Percentiles rank a stretch among this genome's conserved stretches.
Evolutionary conservation across 2,329 filamentous ascomycete species (phyloP).

Genomic region (Raffaelea arxii): DNA sequence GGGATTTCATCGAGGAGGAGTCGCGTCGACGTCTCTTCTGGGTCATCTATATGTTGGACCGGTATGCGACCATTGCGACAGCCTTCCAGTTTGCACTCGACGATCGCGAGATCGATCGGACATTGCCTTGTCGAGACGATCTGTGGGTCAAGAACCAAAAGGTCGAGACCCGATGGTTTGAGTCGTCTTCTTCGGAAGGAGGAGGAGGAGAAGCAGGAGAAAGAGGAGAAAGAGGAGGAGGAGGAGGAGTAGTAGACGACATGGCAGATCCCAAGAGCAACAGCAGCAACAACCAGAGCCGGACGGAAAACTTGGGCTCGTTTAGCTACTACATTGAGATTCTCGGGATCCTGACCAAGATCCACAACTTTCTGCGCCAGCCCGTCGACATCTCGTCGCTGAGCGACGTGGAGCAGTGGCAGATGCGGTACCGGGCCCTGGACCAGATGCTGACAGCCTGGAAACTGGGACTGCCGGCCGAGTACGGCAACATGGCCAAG

Average conservation of each 20-base stretch:
- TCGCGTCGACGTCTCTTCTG: slow-evolving; percentile 77
- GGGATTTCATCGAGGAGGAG: slow-evolving; percentile 84
- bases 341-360: slow-evolving; percentile 73
- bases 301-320: slow-evolving; percentile 72
- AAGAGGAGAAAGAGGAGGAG: slow-evolving; percentile 3
- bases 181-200: slow-evolving; percentile 24
- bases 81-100: slow-evolving; percentile 87
- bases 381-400: slow-evolving; percentile 81
- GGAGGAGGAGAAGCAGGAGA: slow-evolving; percentile 1
- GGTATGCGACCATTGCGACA: slow-evolving; percentile 83
- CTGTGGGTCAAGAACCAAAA: slow-evolving; percentile 74
- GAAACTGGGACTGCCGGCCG: slow-evolving; percentile 73
- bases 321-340: slow-evolving; percentile 91
- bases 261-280: background rate
- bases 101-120: slow-evolving; percentile 82
- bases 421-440: slow-evolving; percentile 74
- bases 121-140: slow-evolving; percentile 78
- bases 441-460: slow-evolving; percentile 71
- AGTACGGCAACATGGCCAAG: slow-evolving; percentile 77
- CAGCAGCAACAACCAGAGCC: slow-evolving; percentile 22
- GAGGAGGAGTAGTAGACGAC: too few species aligned
- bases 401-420: slow-evolving; percentile 82
- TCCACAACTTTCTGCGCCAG: slow-evolving; percentile 80
- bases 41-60: slow-evolving; percentile 87
- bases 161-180: slow-evolving; percentile 79